Conservation (phyloP, 2,329 filamentous ascomycete genomes). For the Alternaria rosae region DNA sequence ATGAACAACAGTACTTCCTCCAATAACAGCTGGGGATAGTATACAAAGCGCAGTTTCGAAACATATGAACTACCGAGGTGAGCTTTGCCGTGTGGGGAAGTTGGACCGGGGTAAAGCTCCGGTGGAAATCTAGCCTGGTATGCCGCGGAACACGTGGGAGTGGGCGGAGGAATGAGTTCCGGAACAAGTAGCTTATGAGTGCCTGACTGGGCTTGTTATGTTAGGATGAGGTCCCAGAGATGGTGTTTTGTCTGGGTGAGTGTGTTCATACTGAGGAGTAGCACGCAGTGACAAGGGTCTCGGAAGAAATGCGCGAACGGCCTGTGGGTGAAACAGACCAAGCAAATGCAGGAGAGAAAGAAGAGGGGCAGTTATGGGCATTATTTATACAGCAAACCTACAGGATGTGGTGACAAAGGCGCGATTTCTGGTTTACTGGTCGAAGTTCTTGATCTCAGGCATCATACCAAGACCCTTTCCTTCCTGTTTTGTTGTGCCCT, state of each 20-base stretch:
- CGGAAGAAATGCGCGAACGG: not conserved
- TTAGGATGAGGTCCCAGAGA: not conserved
- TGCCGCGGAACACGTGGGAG: not conserved
- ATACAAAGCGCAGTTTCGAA: constrained; percentile 11
- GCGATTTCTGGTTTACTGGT: constrained; percentile 35
- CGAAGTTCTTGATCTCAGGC: constrained; percentile 59
- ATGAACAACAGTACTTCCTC: constrained; percentile 10
- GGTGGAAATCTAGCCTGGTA: not conserved
- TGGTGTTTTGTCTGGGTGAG: not conserved
- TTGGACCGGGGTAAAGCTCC: not conserved
- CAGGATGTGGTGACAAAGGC: not conserved
- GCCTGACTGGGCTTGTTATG: not conserved
- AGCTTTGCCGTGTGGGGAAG: constrained; percentile 3
- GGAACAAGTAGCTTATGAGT: not conserved
- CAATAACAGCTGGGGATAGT: constrained; percentile 4
- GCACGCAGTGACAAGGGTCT: not conserved
- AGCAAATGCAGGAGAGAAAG: not conserved
- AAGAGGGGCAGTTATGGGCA: not conserved
- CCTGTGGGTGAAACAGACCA: not conserved
- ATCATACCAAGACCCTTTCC: constrained; percentile 57
- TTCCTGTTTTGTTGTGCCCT: constrained; percentile 44
- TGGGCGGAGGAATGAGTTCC: not conserved
- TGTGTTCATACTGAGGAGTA: not conserved
- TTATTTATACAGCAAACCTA: constrained; percentile 10
- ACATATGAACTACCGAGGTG: constrained; percentile 7